Evolutionary conservation across 495 filamentous ascomycete species (phyloP).

Genomic region (Peziza echinospora): DNA sequence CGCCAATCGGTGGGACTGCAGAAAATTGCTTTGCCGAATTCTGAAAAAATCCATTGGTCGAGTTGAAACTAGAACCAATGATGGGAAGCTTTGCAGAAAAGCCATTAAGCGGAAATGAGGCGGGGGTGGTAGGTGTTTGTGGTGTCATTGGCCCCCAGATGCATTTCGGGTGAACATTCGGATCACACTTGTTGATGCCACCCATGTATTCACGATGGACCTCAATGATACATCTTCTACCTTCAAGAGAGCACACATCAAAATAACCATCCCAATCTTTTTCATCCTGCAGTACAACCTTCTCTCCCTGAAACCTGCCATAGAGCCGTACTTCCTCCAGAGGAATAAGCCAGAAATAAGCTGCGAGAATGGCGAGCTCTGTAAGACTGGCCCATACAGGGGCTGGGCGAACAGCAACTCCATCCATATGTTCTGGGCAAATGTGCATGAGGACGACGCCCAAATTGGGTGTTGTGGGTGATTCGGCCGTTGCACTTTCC

Average conservation of each 20-base stretch:
- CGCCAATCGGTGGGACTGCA: too few relatives aligned
- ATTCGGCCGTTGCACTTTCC: too few relatives aligned
- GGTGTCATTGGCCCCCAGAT: neutral
- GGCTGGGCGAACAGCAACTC: neutral
- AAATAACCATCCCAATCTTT: neutral
- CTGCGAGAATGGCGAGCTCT: neutral
- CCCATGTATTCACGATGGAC: neutral
- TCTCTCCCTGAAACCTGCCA: neutral
- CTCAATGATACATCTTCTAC: neutral
- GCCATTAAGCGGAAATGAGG: too few relatives aligned
- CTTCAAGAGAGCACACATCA: neutral
- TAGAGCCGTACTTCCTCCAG: neutral
- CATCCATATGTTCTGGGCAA: too few relatives aligned
- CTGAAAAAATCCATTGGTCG: too few relatives aligned
- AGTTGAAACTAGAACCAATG: too few relatives aligned
- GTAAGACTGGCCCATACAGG: neutral
- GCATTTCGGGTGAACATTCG: neutral
- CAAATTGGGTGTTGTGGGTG: too few relatives aligned
- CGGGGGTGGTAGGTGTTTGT: too few relatives aligned
- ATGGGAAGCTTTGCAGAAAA: too few relatives aligned
- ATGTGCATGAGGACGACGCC: too few relatives aligned
- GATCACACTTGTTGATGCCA: neutral
- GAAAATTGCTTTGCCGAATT: too few relatives aligned
- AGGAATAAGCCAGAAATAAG: neutral
- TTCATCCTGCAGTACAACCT: neutral